phyloP scores from a whole-genome alignment of 139 green algal genomes.

The Bryopsis sp. region DNA sequence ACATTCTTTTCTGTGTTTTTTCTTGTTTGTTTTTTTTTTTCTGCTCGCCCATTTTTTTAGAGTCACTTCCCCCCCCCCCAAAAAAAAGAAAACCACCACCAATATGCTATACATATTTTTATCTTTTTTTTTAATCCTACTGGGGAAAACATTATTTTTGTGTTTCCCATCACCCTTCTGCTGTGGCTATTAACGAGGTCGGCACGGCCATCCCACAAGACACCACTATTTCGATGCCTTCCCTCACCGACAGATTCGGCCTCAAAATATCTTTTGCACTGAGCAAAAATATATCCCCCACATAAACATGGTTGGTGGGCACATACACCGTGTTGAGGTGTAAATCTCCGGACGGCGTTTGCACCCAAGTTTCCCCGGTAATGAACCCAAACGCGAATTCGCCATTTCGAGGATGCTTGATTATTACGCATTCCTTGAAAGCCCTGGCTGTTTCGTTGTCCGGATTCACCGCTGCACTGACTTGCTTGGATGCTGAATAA shows the following conservation, averaged over 20 bases:
- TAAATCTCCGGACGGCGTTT: constrained; percentile 24
- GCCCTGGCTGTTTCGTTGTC: constrained; percentile 62
- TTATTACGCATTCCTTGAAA: constrained; percentile 86
- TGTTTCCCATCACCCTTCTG: too few species aligned
- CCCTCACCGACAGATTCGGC: constrained; percentile 75
- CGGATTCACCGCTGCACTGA: constrained; percentile 61
- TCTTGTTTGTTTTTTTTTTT: too few species aligned
- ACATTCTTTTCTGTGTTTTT: too few species aligned
- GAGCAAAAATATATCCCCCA: constrained; percentile 85
- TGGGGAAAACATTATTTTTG: too few species aligned
- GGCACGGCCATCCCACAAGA: constrained; percentile 61
- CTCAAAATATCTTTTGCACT: constrained; percentile 74
- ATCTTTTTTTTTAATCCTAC: too few species aligned
- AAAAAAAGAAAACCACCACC: too few species aligned
- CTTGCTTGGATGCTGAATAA: constrained; percentile 90
- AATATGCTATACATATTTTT: too few species aligned
- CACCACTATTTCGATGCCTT: constrained; percentile 71
- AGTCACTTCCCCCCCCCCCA: too few species aligned
- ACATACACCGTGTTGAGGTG: constrained; percentile 75
- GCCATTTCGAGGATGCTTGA: constrained; percentile 71
- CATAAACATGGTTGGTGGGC: constrained; percentile 86
- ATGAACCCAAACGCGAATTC: constrained; percentile 91
- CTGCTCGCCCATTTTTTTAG: too few species aligned
- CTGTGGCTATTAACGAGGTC: constrained; percentile 13
- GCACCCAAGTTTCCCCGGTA: constrained; percentile 48